phyloP scores from a whole-genome alignment of 2,329 filamentous ascomycete genomes.

The Epichloe coenophiala region DNA sequence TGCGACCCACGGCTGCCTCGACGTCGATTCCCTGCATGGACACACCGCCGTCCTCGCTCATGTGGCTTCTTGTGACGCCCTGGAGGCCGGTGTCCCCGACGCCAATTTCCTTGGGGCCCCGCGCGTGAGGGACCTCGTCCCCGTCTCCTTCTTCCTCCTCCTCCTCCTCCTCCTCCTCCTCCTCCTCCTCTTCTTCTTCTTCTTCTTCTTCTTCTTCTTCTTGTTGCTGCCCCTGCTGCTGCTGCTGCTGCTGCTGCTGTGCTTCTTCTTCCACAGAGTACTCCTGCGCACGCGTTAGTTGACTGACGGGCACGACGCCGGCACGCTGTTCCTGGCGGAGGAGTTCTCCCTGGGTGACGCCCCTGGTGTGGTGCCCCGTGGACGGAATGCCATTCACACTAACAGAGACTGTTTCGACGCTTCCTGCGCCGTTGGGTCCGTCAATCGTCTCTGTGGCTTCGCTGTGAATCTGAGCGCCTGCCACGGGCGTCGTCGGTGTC shows the following conservation, averaged over 20 bases:
- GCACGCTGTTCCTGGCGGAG: conserved; percentile 77
- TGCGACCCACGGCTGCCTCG: conserved; percentile 47
- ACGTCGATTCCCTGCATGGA: conserved; percentile 44
- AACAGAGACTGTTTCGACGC: conserved; percentile 69
- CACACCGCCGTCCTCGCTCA: conserved; percentile 26
- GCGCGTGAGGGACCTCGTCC: conserved; percentile 61
- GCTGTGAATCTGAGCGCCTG: conserved; percentile 40
- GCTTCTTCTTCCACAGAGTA: conserved; percentile 6
- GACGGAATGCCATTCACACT: conserved; percentile 56
- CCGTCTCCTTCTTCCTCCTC: conserved; percentile 45
- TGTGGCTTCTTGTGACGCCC: conserved; percentile 25
- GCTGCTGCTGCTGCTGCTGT: neutral
- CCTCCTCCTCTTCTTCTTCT: neutral
- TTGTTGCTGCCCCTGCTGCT: neutral
- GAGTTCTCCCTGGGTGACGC: conserved; percentile 71
- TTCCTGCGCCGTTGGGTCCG: conserved; percentile 64
- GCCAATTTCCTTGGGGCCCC: conserved; percentile 75
- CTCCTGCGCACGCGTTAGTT: conserved; percentile 34
- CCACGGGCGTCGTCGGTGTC: conserved; percentile 5
- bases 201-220: conserved; percentile 11
- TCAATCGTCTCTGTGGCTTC: conserved; percentile 72
- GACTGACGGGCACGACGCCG: conserved; percentile 59
- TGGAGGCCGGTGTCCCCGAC: conserved; percentile 78
- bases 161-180: conserved; percentile 11
- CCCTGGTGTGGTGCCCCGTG: conserved; percentile 32